Percentiles rank a stretch among this genome's conserved stretches.
phyloP scores from a whole-genome alignment of 1,284 basidiomycete genomes.

The Boletus semigastroideus region DNA sequence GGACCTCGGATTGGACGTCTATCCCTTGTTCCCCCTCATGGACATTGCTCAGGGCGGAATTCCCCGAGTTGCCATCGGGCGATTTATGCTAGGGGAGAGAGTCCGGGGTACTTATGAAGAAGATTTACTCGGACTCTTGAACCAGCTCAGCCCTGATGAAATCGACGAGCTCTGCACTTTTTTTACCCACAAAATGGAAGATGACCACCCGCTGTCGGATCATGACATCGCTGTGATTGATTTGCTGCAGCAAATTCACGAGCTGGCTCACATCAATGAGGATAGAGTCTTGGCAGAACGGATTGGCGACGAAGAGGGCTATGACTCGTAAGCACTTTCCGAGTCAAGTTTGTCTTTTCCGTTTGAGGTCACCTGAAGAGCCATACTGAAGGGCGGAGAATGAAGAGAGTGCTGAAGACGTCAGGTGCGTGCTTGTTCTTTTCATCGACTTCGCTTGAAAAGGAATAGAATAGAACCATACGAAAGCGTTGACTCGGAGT shows the following conservation, averaged over 20 bases:
- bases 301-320: conserved; percentile 15
- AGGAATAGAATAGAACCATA: background rate
- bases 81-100: conserved; percentile 4
- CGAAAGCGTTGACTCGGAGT: background rate
- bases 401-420: background rate
- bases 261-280: conserved; percentile 10
- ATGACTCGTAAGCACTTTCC: conserved; percentile 12
- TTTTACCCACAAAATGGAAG: background rate
- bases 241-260: conserved; percentile 27
- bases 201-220: conserved; percentile 19
- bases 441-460: too few species aligned
- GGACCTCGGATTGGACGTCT: background rate
- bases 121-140: conserved; percentile 22
- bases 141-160: conserved; percentile 20
- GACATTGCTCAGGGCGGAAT: conserved; percentile 21
- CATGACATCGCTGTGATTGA: conserved; percentile 28
- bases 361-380: background rate
- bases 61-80: conserved; percentile 8
- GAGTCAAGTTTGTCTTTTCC: too few species aligned
- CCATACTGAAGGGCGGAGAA: conserved; percentile 1
- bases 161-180: conserved; percentile 17
- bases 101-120: conserved; percentile 25
- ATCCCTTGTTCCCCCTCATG: conserved; percentile 20
- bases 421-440: too few species aligned
- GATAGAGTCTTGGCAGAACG: conserved; percentile 25